Percentiles rank a stretch among this genome's conserved stretches.
Evolutionary conservation across 306 rosid species (phyloP).

Genomic region (Prunus dulcis): DNA sequence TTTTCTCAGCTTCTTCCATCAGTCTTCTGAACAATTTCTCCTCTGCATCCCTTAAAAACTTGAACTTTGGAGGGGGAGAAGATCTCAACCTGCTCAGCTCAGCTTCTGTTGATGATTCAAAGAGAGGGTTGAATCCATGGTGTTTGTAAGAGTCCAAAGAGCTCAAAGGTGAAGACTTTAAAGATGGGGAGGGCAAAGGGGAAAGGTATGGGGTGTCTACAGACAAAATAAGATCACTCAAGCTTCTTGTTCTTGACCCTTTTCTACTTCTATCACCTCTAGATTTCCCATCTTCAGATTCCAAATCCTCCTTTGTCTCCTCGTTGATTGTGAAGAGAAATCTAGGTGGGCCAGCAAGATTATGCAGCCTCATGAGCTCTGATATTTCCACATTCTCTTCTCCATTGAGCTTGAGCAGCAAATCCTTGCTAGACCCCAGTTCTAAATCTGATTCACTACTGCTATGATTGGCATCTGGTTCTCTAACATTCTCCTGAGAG

Average conservation of each 20-base stretch:
- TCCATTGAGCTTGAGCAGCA: constrained; percentile 42
- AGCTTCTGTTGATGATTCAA: constrained; percentile 54
- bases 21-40: constrained; percentile 64
- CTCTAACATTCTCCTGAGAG: constrained; percentile 11
- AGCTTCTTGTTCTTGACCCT: constrained; percentile 67
- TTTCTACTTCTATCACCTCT: constrained; percentile 45
- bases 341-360: constrained; percentile 80
- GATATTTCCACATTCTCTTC: constrained; percentile 60
- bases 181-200: constrained; percentile 57
- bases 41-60: constrained; percentile 87
- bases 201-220: constrained; percentile 50
- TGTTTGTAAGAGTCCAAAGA: constrained; percentile 49
- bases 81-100: constrained; percentile 58
- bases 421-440: constrained; percentile 41
- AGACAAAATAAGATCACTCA: constrained; percentile 51
- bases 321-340: constrained; percentile 88
- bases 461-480: constrained; percentile 24
- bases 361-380: constrained; percentile 88
- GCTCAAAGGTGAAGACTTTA: constrained; percentile 43
- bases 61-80: constrained; percentile 87
- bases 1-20: constrained; percentile 63
- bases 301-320: constrained; percentile 88
- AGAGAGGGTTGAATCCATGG: constrained; percentile 81
- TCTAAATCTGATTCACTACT: constrained; percentile 43
- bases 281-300: constrained; percentile 72